phyloP scores from a whole-genome alignment of 139 green algal species.

The Chlamydomonas applanata region DNA sequence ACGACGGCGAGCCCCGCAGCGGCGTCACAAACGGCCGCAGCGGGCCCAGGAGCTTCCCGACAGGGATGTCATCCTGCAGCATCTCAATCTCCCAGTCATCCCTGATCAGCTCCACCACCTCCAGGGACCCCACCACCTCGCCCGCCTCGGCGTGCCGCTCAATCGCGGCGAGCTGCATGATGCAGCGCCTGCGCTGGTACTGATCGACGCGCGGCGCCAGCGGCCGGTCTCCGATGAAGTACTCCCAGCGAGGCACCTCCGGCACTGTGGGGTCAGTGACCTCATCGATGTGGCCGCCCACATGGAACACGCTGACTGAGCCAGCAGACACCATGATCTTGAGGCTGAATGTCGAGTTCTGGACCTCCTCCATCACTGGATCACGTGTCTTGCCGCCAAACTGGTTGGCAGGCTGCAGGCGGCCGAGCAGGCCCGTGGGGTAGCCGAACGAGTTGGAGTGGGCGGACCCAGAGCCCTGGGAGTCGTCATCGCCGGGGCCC shows the following conservation, averaged over 20 bases:
- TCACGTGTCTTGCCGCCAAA: constrained; percentile 17
- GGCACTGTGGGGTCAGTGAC: constrained; percentile 24
- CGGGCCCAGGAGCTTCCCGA: constrained; percentile 17
- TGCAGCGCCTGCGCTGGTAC: constrained; percentile 29
- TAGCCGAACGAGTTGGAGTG: constrained; percentile 29
- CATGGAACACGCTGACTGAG: constrained; percentile 63
- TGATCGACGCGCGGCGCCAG: constrained; percentile 36
- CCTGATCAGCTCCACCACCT: constrained; percentile 39
- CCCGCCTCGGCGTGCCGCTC: constrained; percentile 46
- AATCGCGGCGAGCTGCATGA: constrained; percentile 50
- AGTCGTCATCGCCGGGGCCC: not conserved
- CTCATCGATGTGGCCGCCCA: constrained; percentile 58
- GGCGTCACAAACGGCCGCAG: constrained; percentile 5
- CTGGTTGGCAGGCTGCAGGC: too few relatives aligned
- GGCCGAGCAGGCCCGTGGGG: not conserved
- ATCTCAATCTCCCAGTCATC: constrained; percentile 34
- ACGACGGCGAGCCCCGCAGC: not conserved
- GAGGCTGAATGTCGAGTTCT: constrained; percentile 28
- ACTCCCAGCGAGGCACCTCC: constrained; percentile 70
- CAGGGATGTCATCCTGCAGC: constrained; percentile 21
- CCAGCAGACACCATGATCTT: constrained; percentile 68
- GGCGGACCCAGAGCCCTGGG: constrained; percentile 2
- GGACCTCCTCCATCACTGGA: constrained; percentile 41
- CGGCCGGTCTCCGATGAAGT: constrained; percentile 68
- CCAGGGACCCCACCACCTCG: constrained; percentile 49